These are phyloP conservation scores for Dothideomycetes sp. DNA, from an alignment of 2,329 filamentous ascomycete genomes.

Conservation along the genomic window DNA sequence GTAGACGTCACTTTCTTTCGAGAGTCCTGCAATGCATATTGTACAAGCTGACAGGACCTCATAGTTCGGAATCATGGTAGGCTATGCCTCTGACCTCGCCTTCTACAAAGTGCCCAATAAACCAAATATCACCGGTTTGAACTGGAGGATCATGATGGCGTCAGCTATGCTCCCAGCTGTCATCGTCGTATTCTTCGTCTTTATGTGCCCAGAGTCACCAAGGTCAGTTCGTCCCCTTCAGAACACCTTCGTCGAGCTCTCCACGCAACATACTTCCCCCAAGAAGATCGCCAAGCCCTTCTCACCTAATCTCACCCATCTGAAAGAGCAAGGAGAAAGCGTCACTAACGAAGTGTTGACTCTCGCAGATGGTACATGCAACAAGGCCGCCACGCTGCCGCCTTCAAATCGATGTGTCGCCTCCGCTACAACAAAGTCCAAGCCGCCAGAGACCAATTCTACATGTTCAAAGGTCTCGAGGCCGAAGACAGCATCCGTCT, in stretches of 20 bases:
- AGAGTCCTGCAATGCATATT: too few species aligned
- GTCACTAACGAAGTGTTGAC: too few species aligned
- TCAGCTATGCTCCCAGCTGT: constrained; percentile 45
- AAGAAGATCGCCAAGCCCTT: too few species aligned
- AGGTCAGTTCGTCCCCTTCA: constrained; percentile 7
- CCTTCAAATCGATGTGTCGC: constrained; percentile 34
- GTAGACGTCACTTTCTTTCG: background rate
- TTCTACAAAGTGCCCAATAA: constrained; percentile 42
- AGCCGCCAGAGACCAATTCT: constrained; percentile 21
- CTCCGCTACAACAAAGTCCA: constrained; percentile 18
- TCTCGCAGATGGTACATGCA: constrained; percentile 38
- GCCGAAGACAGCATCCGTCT: constrained; percentile 10
- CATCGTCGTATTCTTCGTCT: constrained; percentile 21
- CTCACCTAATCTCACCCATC: too few species aligned
- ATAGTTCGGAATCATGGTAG: constrained; percentile 44
- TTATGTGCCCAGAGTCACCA: constrained; percentile 17
- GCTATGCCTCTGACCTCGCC: constrained; percentile 50
- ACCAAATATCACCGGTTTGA: constrained; percentile 33
- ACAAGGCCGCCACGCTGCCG: constrained; percentile 26
- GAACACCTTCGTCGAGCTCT: too few species aligned
- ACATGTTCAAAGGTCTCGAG: constrained; percentile 8
- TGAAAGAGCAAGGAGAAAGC: too few species aligned
- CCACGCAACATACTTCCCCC: too few species aligned
- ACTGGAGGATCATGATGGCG: constrained; percentile 44
- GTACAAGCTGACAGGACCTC: background rate